Evolutionary conservation across 1,284 basidiomycete species (phyloP).

Genomic region (Kwoniella shivajii): DNA sequence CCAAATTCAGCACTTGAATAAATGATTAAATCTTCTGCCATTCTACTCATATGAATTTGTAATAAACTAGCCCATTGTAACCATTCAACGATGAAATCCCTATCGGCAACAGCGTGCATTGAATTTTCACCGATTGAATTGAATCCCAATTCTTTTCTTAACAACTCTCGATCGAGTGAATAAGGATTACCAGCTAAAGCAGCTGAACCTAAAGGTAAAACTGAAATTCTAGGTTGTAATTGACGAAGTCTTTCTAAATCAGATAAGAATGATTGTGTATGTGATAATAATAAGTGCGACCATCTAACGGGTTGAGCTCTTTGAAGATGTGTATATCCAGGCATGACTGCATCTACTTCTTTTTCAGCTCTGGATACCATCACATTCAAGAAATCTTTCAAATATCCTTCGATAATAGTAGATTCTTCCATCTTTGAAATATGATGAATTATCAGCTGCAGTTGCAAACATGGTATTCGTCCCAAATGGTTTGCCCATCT

Average conservation of each 20-base stretch:
- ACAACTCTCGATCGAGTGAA: slow-evolving; percentile 82
- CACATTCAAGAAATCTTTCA: slow-evolving; percentile 79
- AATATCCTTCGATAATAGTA: slow-evolving; percentile 65
- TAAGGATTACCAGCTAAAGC: slow-evolving; percentile 97
- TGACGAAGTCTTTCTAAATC: slow-evolving; percentile 87
- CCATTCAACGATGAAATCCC: slow-evolving; percentile 96
- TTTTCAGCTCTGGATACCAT: slow-evolving; percentile 88
- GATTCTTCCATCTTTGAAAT: slow-evolving; percentile 67
- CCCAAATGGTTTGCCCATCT: neutral
- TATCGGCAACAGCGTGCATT: slow-evolving; percentile 91
- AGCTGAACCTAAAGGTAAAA: slow-evolving; percentile 88
- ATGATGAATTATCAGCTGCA: neutral
- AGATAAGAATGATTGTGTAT: slow-evolving; percentile 85
- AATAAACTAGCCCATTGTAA: slow-evolving; percentile 93
- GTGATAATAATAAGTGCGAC: slow-evolving; percentile 93
- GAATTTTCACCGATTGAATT: slow-evolving; percentile 84
- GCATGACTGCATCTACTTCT: slow-evolving; percentile 86
- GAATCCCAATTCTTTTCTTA: slow-evolving; percentile 83
- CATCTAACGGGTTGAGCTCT: slow-evolving; percentile 96
- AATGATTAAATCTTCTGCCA: slow-evolving; percentile 94
- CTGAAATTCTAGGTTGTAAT: slow-evolving; percentile 79
- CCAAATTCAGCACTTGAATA: slow-evolving; percentile 97
- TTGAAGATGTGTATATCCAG: slow-evolving; percentile 98
- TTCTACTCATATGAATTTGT: slow-evolving; percentile 88
- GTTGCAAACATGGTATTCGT: neutral